Evolutionary conservation across 2,329 filamentous ascomycete species (phyloP).

Genomic region (Coleophoma cylindrospora): DNA sequence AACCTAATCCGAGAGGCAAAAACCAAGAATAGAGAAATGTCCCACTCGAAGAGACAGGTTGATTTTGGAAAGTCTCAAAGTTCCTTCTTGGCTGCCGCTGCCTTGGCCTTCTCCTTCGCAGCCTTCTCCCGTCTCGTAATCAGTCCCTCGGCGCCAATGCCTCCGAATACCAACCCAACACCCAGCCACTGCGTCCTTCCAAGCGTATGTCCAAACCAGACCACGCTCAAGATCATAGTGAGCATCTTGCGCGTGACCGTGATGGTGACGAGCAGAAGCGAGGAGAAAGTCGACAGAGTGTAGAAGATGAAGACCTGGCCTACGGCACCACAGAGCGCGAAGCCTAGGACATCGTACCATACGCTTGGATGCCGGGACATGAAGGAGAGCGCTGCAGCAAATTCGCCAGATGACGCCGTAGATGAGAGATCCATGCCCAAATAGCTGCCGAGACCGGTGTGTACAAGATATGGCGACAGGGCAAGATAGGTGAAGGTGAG

Average conservation of each 20-base stretch:
- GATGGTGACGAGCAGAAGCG: conserved; percentile 87
- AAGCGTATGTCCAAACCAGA: conserved; percentile 88
- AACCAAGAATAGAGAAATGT: neutral
- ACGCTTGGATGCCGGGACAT: conserved; percentile 75
- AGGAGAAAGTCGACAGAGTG: conserved; percentile 88
- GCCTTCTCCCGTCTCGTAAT: conserved; percentile 80
- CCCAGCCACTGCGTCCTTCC: conserved; percentile 90
- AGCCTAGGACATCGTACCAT: conserved; percentile 83
- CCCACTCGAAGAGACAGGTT: neutral
- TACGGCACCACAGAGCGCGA: conserved; percentile 83
- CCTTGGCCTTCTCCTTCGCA: conserved; percentile 53
- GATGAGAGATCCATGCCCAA: conserved; percentile 58
- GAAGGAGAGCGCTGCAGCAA: conserved; percentile 75
- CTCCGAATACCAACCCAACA: conserved; percentile 88
- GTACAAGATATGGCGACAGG: conserved; percentile 73
- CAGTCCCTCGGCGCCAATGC: conserved; percentile 83
- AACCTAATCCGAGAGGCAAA: neutral
- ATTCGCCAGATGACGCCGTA: conserved; percentile 57
- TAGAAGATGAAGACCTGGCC: conserved; percentile 98
- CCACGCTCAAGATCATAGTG: conserved; percentile 94
- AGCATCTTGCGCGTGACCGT: conserved; percentile 99
- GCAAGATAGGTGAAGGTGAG: conserved; percentile 75
- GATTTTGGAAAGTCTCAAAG: conserved; percentile 1
- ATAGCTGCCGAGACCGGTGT: conserved; percentile 58
- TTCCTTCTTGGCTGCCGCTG: conserved; percentile 17